Conservation (phyloP, 2,329 filamentous ascomycete species). For the Aspergillus ochraceus region DNA sequence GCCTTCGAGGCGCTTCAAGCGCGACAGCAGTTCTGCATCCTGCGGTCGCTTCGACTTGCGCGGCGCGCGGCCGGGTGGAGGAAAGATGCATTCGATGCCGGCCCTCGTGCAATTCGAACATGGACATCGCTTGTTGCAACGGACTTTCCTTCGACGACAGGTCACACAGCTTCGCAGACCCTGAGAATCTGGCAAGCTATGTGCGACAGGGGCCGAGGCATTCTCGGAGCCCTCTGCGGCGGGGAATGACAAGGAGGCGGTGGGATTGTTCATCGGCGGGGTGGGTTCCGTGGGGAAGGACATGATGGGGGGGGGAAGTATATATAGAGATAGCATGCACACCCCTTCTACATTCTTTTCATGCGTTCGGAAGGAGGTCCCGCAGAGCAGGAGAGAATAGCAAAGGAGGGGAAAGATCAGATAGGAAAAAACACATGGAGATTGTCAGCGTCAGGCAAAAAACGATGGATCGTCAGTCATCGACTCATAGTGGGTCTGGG, state of each 20-base stretch:
- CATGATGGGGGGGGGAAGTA: constrained; percentile 5
- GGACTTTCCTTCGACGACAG: constrained; percentile 49
- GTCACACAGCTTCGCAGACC: constrained; percentile 48
- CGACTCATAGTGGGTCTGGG: constrained; percentile 21
- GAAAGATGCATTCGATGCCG: constrained; percentile 62
- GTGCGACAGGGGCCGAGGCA: constrained; percentile 5
- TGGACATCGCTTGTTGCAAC: constrained; percentile 49
- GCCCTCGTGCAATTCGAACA: constrained; percentile 51
- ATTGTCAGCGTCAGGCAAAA: neutral
- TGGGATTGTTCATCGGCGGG: constrained; percentile 5
- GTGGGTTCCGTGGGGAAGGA: constrained; percentile 12
- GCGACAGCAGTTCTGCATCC: constrained; percentile 60
- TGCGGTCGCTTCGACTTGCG: constrained; percentile 58
- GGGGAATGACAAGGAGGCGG: neutral
- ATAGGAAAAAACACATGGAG: neutral
- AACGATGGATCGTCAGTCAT: constrained; percentile 6
- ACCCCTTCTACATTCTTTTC: constrained; percentile 13
- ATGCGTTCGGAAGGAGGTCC: neutral
- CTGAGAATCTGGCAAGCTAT: constrained; percentile 19
- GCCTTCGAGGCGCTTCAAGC: constrained; percentile 59
- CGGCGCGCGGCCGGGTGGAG: constrained; percentile 60
- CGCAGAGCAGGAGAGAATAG: neutral
- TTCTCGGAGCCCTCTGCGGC: constrained; percentile 2
- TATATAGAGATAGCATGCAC: constrained; percentile 3
- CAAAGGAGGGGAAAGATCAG: neutral